Percentiles rank a stretch among this genome's conserved stretches.
These are phyloP conservation scores for Pezicula carpinea DNA, from an alignment of 2,329 filamentous ascomycete species.

Conservation along the genomic window DNA sequence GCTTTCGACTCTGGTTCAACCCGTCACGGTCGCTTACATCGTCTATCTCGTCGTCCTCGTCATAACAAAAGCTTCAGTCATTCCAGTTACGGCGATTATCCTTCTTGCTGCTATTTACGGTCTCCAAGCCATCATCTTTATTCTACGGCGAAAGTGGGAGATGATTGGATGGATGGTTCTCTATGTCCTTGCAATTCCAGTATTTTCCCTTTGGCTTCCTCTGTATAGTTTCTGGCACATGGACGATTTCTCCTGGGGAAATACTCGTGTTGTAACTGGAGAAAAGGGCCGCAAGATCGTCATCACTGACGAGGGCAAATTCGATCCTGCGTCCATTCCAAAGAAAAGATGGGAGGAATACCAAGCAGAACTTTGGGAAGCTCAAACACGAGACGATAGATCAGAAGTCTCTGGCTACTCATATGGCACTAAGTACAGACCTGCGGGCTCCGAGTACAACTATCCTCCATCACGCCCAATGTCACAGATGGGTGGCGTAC, in stretches of 20 bases:
- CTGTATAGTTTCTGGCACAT: constrained; percentile 98
- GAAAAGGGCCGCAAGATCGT: constrained; percentile 90
- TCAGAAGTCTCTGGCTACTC: constrained; percentile 92
- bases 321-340: constrained; percentile 86
- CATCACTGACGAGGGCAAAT: constrained; percentile 95
- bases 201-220: constrained; percentile 87
- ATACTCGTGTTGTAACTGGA: constrained; percentile 93
- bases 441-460: constrained; percentile 63
- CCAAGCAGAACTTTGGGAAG: constrained; percentile 94
- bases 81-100: constrained; percentile 85
- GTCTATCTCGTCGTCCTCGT: constrained; percentile 81
- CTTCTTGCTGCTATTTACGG: constrained; percentile 94
- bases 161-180: constrained; percentile 99
- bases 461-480: constrained; percentile 50
- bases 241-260: constrained; percentile 99
- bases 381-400: constrained; percentile 70
- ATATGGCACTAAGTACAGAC: constrained; percentile 78
- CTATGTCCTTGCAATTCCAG: constrained; percentile 83
- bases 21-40: constrained; percentile 86
- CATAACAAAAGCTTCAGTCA: constrained; percentile 51
- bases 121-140: constrained; percentile 95
- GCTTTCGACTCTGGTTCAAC: constrained; percentile 85
- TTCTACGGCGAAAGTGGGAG: constrained; percentile 94
- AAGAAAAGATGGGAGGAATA: constrained; percentile 99
- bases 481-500: constrained; percentile 29